Evolutionary conservation across 306 rosid species (phyloP), one percentile per base, ranked within the genome.

Genomic region (Datisca glomerata): DNA sequence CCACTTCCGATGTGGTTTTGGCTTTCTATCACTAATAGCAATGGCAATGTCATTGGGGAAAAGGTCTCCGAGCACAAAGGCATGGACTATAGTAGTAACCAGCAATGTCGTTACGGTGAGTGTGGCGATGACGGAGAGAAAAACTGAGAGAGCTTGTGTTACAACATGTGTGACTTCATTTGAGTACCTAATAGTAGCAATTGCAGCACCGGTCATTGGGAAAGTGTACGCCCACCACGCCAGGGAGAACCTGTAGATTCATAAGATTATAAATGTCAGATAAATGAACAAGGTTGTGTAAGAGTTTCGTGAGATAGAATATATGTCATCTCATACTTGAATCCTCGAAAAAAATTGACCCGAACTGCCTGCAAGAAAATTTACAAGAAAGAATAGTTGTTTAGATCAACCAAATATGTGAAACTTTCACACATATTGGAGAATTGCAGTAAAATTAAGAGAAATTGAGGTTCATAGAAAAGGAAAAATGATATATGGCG

Each of bases 151-250:
- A 31, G 69, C 28, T 67, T 64, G 76, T 0, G 96, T 80, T 13
- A 65, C 71, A 4, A 15, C 32, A 47, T 47, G 61, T 19, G 84
- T 68, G 35, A 91, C 84, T 62, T 70, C 61, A 47, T 55, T 53
- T 38, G 98, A 78, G 81, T 91, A 91, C 49, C 61, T 70, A 32
- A 91, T 53, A n/a, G 94, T 73, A 43, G 98, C 96, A 61, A 78
- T 69, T 40, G 98, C 98, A 45, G 98, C 96, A 31, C 86, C 95
- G 8, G 98, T 80, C 98, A 91, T 91, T 28, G 98, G 98, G 56
- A 91, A 91, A 12, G 96, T 91, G 54, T 91, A 91, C 7, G 93
- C 98, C 98, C 98, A 89, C 98, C 98, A 89, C 14, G 98, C 67
- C 52, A 91, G 63, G 0, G 96, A 91, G 47, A 89, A 89, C 67